Evolutionary conservation across 495 filamentous ascomycete genomes (phyloP), one percentile per base, ranked within the genome.

Genomic region (Aspergillus mulundensis): DNA sequence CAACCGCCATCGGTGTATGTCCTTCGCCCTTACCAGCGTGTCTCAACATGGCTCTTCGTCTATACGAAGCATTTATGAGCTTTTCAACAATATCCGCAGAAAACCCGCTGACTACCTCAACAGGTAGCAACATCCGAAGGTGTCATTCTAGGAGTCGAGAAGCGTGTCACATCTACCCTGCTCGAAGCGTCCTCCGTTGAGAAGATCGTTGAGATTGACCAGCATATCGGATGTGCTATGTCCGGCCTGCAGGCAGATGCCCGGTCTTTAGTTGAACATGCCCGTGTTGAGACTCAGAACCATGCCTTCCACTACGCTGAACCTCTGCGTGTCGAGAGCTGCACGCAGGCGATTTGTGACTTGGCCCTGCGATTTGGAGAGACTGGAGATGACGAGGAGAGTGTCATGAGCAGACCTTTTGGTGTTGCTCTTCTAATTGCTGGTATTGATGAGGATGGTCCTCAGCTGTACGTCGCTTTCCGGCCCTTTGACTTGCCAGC

Each of bases 201-300:
- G 74, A 98, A 98, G 81, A 97, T 98, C 61, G 94, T 98, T 67
- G 93, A 97, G 70, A 97, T 98, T 76, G 94, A 98, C 78, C 84
- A 87, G 60, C 94, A 98, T 78, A 95, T 98, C 63, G 94, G 94
- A 48, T 97, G 94, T 77, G 95, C 94, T 73, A 98, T 97, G 95
- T 90, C 86, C 54, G 94, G 94, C 18, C 81, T 98, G 56, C 94
- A 98, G 76, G 94, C 94, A 58, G 94, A 98, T 75, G 94, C 94
- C 38, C 86, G 94, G 46, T 89, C 85, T 70, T 92, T 98, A 84
- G 85, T 98, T 53, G 94, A 98, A 79, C 94, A 98, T 75, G 94
- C 94, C 50, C 91, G 94, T 55, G 94, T 98, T 61, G 95, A 97
- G 78, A 88, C 86, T 65, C 94, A 98, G 76, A 93, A 88, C 74